Percentiles rank a stretch among this genome's conserved stretches.
phyloP scores from a whole-genome alignment of 2,329 filamentous ascomycete species.

The Neopestalotiopsis sp. region DNA sequence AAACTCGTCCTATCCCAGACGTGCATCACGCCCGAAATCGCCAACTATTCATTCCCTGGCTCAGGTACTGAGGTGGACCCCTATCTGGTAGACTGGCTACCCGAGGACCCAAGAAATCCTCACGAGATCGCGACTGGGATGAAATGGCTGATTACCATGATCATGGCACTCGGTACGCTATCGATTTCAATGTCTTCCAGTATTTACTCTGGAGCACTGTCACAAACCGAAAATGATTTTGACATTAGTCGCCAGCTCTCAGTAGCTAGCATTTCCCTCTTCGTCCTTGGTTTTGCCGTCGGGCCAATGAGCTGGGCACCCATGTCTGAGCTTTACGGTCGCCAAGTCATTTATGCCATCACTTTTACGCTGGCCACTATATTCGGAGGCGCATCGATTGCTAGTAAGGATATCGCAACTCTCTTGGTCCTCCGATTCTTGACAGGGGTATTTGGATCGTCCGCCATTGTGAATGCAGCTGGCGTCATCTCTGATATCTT shows the following conservation, averaged over 20 bases:
- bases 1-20: not conserved
- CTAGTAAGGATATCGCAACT: constrained; percentile 53
- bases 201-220: constrained; percentile 64
- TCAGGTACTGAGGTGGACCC: constrained; percentile 69
- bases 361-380: constrained; percentile 56
- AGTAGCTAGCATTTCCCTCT: constrained; percentile 55
- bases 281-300: constrained; percentile 54
- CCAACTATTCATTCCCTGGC: constrained; percentile 56
- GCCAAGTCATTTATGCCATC: constrained; percentile 54
- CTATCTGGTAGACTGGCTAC: constrained; percentile 55
- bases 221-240: constrained; percentile 58
- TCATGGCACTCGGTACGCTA: constrained; percentile 68
- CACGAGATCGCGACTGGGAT: constrained; percentile 58
- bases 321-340: constrained; percentile 59
- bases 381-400: constrained; percentile 61
- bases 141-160: constrained; percentile 68
- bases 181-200: constrained; percentile 71
- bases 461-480: constrained; percentile 56
- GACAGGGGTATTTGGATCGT: constrained; percentile 56
- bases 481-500: constrained; percentile 61
- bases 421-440: constrained; percentile 68
- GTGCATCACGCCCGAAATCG: not conserved
- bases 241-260: constrained; percentile 49
- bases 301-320: constrained; percentile 66
- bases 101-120: constrained; percentile 67